Conservation (phyloP, 2,329 filamentous ascomycete species). For the Aureobasidium pullulans region DNA sequence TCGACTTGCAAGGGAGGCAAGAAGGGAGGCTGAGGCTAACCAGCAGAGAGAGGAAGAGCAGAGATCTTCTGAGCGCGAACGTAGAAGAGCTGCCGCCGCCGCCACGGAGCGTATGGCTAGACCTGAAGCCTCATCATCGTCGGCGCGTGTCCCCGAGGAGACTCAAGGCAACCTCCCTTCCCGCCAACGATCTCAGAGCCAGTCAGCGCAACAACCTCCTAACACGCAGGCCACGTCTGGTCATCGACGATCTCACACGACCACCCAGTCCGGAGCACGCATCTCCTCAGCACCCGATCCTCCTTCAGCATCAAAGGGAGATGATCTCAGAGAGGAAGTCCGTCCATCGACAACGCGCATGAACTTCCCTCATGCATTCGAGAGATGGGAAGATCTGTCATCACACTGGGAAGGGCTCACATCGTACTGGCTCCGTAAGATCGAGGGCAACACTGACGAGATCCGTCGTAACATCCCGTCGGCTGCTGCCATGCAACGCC, state of each 20-base stretch:
- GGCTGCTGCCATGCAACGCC: constrained; percentile 79
- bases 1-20: constrained; percentile 66
- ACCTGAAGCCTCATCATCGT: background rate
- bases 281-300: constrained; percentile 14
- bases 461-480: constrained; percentile 68
- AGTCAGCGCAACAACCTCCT: background rate
- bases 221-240: background rate
- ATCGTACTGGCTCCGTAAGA: constrained; percentile 89
- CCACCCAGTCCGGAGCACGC: constrained; percentile 3
- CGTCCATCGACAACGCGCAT: constrained; percentile 35
- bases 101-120: background rate
- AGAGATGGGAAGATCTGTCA: constrained; percentile 93
- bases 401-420: constrained; percentile 98
- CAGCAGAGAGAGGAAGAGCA: constrained; percentile 14
- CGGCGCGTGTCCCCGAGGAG: background rate
- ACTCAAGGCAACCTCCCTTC: background rate
- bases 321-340: background rate
- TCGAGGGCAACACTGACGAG: constrained; percentile 85
- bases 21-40: constrained; percentile 53
- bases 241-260: background rate
- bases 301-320: background rate
- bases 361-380: constrained; percentile 91
- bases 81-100: constrained; percentile 2
- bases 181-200: background rate
- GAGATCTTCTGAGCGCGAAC: constrained; percentile 40